Conservation (phyloP, 2,329 filamentous ascomycete species). For the Cladosporium sp. region DNA sequence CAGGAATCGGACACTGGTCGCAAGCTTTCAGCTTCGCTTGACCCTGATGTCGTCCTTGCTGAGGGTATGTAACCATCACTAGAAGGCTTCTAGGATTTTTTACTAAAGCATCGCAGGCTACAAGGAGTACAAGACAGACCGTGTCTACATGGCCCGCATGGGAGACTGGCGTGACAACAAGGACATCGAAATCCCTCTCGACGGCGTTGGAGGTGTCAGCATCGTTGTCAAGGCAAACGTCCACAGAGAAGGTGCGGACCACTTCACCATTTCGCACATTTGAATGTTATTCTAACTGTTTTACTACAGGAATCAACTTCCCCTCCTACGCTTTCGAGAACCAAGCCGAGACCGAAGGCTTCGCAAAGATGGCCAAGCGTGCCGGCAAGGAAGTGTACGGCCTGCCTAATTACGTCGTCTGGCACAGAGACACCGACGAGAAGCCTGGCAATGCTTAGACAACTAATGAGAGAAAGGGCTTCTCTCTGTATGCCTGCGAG, state of each 20-base stretch:
- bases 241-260: conserved; percentile 73
- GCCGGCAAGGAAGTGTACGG: conserved; percentile 91
- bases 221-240: conserved; percentile 98
- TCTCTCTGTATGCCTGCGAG: not conserved
- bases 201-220: conserved; percentile 94
- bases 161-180: conserved; percentile 91
- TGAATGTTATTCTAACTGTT: not conserved
- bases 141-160: conserved; percentile 84
- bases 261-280: not conserved
- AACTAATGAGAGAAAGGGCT: not conserved
- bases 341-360: conserved; percentile 97
- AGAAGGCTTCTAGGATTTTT: not conserved
- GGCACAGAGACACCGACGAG: conserved; percentile 96
- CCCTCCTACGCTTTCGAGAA: conserved; percentile 96
- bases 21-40: conserved; percentile 66
- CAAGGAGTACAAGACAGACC: conserved; percentile 85
- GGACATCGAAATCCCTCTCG: conserved; percentile 85
- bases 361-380: conserved; percentile 96
- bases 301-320: conserved; percentile 80
- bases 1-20: conserved; percentile 83
- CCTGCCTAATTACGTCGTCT: conserved; percentile 95
- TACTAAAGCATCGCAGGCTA: conserved; percentile 58
- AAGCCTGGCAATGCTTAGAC: conserved; percentile 70
- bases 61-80: conserved; percentile 58
- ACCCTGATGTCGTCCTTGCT: conserved; percentile 78